A percentile compares a stretch with the other conserved stretches of the same genome.
Evolutionary conservation across 495 filamentous ascomycete genomes (phyloP).

Genomic region (Gamarada debralockiae): DNA sequence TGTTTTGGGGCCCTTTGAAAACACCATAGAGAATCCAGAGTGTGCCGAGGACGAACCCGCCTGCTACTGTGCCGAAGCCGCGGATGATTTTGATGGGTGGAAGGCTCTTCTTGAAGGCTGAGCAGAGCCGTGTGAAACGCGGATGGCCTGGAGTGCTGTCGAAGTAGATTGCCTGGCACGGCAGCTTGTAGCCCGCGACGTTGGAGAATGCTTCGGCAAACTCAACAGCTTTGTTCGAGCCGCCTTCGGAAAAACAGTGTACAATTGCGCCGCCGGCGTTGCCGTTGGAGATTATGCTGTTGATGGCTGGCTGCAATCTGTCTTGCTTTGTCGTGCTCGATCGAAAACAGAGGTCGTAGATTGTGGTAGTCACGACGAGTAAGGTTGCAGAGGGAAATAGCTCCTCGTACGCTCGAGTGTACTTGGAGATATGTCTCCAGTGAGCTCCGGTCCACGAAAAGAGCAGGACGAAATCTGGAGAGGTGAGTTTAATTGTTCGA

Average conservation of each 20-base stretch:
- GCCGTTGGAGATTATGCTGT: conserved; percentile 23
- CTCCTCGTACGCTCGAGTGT: too few species aligned
- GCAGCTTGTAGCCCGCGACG: conserved; percentile 6
- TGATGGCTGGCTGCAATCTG: conserved; percentile 31
- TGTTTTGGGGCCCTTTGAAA: conserved; percentile 26
- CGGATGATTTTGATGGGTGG: conserved; percentile 17
- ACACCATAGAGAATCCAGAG: conserved; percentile 22
- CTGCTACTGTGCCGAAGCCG: conserved; percentile 15
- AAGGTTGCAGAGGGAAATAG: too few species aligned
- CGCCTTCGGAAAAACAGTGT: conserved; percentile 38
- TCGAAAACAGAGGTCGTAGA: too few species aligned
- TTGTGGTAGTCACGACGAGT: too few species aligned
- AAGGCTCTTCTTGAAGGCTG: conserved; percentile 21
- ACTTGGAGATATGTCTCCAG: too few species aligned
- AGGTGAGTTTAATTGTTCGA: too few species aligned
- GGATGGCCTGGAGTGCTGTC: conserved; percentile 31
- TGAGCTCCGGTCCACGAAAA: too few species aligned
- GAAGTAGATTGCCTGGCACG: conserved; percentile 26
- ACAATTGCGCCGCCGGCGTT: conserved; percentile 22
- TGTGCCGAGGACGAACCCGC: conserved; percentile 20
- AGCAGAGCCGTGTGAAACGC: conserved; percentile 21
- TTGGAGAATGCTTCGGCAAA: conserved; percentile 25
- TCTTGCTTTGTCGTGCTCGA: too few species aligned
- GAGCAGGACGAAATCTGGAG: too few species aligned
- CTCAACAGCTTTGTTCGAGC: conserved; percentile 31